Evolutionary conservation across 2,329 filamentous ascomycete species (phyloP).

Genomic region (Stemphylium lycopersici): DNA sequence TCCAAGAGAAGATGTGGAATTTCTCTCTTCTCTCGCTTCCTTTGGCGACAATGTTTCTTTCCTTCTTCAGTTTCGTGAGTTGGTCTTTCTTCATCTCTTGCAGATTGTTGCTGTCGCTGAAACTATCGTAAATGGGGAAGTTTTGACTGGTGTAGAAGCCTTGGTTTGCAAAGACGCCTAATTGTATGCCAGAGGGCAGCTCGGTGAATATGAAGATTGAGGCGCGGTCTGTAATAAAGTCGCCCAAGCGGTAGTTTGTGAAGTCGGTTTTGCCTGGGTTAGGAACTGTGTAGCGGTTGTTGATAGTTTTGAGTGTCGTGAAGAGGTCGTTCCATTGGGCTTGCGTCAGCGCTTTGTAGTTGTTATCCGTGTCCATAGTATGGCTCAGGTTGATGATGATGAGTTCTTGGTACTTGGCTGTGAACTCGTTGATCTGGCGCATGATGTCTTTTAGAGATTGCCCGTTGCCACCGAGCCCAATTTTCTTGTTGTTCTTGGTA

Average conservation of each 20-base stretch:
- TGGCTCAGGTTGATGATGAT: constrained; percentile 57
- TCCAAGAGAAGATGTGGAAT: constrained; percentile 48
- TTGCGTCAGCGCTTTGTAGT: constrained; percentile 47
- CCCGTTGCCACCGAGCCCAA: constrained; percentile 55
- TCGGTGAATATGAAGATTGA: constrained; percentile 47
- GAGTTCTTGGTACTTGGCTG: constrained; percentile 53
- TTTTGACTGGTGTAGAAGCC: constrained; percentile 45
- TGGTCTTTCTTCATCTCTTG: constrained; percentile 46
- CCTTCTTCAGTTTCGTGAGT: constrained; percentile 42
- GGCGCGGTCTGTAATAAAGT: constrained; percentile 47
- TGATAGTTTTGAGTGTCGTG: constrained; percentile 49
- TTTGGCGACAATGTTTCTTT: constrained; percentile 38
- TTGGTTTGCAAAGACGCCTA: constrained; percentile 39
- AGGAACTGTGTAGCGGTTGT: constrained; percentile 47
- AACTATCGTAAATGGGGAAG: constrained; percentile 46
- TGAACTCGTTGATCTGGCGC: constrained; percentile 55
- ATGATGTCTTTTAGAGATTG: constrained; percentile 54
- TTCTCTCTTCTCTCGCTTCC: constrained; percentile 31
- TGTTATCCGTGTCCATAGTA: constrained; percentile 51
- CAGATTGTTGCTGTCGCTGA: constrained; percentile 44
- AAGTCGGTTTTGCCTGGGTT: constrained; percentile 38
- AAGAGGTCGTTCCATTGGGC: constrained; percentile 54
- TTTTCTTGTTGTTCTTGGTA: constrained; percentile 37
- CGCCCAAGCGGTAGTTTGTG: constrained; percentile 39
- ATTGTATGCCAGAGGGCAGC: constrained; percentile 34